Base-by-base conservation (phyloP, 225 moss, liverwort and hornwort species). In the Asterella californica region DNA sequence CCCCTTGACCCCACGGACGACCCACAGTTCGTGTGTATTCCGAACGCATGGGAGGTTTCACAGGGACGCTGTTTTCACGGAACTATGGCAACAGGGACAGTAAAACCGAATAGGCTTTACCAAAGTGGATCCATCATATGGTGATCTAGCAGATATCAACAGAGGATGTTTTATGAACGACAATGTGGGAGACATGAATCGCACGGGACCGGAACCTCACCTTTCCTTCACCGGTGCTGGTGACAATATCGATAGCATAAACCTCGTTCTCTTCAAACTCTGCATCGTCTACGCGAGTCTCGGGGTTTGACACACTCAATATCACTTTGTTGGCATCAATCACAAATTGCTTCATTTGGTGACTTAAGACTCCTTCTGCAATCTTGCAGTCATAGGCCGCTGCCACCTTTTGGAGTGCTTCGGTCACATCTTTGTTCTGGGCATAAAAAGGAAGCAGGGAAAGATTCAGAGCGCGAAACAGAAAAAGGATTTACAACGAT, bases 341-440 rank as follows among this genome's bases (percentile, higher is more conserved):
- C 19, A 99, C 99, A 68, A 99, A 99, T 86, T 99, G 99, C 82
- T 99, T 99, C 95, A 99, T 99, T 86, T 99, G 95, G 84, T 99
- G 99, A 83, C 99, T 99, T 73, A 99, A 85, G 22, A 99, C 99
- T 78, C 99, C 99, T 82, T 99, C 99, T 0, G 93, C 92, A 53
- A 99, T 90, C 76, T 99, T 99, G 88, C 99, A 99, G 83, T 99
- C 99, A 71, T 91, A 99, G 38, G 92, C 95, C 33, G 93, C 92
- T 84, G 99, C 95, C 52, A 95, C 99, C 82, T 99, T 95, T 84
- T 99, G 99, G 22, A 95, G 89, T 34, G 99, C 99, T 85, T 99
- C 95, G 9, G 99, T 99, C 5, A 99, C 99, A 79, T 99, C 99
- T 86, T 95, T 99, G 81, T 99, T 99, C 99, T 99, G 93, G 25